Evolutionary conservation across 169 alveolate genomes (phyloP), one percentile per base, ranked within the genome.

Genomic region (Plasmodium coatneyi): DNA sequence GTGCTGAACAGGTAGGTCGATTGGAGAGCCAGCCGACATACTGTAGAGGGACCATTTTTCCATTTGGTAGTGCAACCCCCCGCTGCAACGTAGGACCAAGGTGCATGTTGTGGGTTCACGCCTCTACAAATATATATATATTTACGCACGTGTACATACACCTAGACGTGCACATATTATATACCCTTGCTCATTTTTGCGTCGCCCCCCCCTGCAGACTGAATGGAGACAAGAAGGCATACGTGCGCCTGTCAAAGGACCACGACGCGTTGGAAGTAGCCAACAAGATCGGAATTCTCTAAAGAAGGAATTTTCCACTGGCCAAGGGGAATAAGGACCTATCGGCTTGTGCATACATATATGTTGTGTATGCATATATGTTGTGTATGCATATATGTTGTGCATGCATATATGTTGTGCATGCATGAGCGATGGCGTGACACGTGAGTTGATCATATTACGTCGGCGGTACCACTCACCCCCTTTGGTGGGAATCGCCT

Each of bases 211-310:
- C 60, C 9, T 78, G 71, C 80, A 98, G 99, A 84, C 98, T 99
- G 28, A 99, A 98, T 92, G 99, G 99, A 74, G 97, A 93, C 92
- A 99, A 99, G 98, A 98, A 98, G 98, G 99, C 99, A 70, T 99
- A 97, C 97, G 99, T 99, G 76, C 98, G 98, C 84, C 95, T 99
- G 56, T 97, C 99, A 19, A 97, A 98, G 49, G 99, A 98, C 87
- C 98, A 97, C 89, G 99, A 98, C 82, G 99, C 99, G 82, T 97
- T 99, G 82, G 99, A 98, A 83, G 99, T 99, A 80, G 99, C 99
- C 84, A 98, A 98, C 98, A 98, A 98, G 93, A 98, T 99, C 90
- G 99, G 99, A 93, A 97, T 99, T 95, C 97, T 98, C 95, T 99
- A 97, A 98, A 71, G 92, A 56, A 39, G 54, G 79, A 83, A 46